These are phyloP conservation scores for Eucalyptus brandiana DNA, from an alignment of 345 rosid species.

Conservation along the genomic window DNA sequence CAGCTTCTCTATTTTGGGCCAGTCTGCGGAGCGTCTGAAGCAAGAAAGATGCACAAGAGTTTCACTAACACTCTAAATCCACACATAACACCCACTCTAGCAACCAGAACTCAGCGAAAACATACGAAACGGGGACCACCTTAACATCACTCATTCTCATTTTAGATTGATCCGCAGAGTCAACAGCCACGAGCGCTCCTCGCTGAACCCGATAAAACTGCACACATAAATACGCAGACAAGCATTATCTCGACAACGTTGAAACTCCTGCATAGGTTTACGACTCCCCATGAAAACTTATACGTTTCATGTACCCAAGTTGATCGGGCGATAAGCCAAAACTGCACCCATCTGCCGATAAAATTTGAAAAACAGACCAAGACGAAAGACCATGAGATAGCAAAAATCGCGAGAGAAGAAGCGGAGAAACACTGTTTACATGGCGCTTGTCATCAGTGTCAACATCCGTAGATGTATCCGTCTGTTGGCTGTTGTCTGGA, in stretches of 20 bases:
- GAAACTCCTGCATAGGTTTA: neutral
- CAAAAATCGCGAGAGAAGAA: neutral
- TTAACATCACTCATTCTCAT: constrained; percentile 48
- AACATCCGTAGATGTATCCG: constrained; percentile 91
- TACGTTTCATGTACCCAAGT: neutral
- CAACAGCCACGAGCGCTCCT: constrained; percentile 30
- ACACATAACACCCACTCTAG: neutral
- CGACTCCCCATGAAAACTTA: neutral
- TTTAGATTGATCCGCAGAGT: constrained; percentile 54
- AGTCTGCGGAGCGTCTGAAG: constrained; percentile 64
- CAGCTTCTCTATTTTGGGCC: constrained; percentile 98
- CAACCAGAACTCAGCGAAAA: neutral
- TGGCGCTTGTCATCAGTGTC: constrained; percentile 80
- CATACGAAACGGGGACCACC: constrained; percentile 12
- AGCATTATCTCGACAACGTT: neutral
- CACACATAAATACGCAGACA: neutral
- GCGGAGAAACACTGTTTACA: constrained; percentile 13
- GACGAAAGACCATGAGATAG: neutral
- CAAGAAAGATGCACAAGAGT: neutral
- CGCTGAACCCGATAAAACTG: constrained; percentile 35
- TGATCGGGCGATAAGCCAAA: neutral
- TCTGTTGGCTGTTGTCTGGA: constrained; percentile 62
- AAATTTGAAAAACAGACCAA: neutral
- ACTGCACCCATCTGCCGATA: neutral
- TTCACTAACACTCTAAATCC: neutral